Evolutionary conservation across 2,329 filamentous ascomycete species (phyloP), one percentile per base, ranked within the genome.

Genomic region (Botrytis deweyae): DNA sequence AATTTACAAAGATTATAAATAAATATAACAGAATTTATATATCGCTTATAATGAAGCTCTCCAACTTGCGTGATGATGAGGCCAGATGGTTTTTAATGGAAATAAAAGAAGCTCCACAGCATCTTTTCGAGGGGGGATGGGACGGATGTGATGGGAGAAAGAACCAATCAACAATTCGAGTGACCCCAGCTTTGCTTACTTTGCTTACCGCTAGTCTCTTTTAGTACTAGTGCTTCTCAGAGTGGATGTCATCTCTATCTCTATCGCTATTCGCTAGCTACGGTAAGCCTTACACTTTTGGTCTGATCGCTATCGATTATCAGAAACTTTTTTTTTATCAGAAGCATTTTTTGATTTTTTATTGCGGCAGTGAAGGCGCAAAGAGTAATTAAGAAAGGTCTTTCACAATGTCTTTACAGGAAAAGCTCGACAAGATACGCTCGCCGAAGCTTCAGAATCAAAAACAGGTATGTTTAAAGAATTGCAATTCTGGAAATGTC

Each of bases 361-460:
- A 73, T 58, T 33, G n/a, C n/a, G 52, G 70, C 71, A 49, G 72
- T 42, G 73, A 73, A 66, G 78, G 80, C 79, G 76, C 78, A 78
- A 78, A 74, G 76, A 78, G 76, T 77, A 75, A 72, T 76, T 74
- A 77, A 25, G 22, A 71, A 74, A 64, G 74, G 69, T 75, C 72
- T 69, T 77, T 75, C 81, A 84, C 79, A 79, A 86, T 86, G 85
- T 89, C 90, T 83, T 85, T 98, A 81, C 90, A 92, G 83, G 95
- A 97, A 87, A 97, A 94, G 87, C 90, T 99, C 82, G 93, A 95
- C 86, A 98, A 97, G 89, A 98, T 98, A 83, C 93, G 96, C 84
- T 96, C 93, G 82, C 96, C 96, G 73, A 97, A 97, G 84, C 90
- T 98, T 80, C 93, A 98, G 84, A 97, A 93, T 83, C 95, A 98